These are phyloP conservation scores for Pseudocercospora cruenta DNA, from an alignment of 2,329 filamentous ascomycete genomes.

Conservation along the genomic window DNA sequence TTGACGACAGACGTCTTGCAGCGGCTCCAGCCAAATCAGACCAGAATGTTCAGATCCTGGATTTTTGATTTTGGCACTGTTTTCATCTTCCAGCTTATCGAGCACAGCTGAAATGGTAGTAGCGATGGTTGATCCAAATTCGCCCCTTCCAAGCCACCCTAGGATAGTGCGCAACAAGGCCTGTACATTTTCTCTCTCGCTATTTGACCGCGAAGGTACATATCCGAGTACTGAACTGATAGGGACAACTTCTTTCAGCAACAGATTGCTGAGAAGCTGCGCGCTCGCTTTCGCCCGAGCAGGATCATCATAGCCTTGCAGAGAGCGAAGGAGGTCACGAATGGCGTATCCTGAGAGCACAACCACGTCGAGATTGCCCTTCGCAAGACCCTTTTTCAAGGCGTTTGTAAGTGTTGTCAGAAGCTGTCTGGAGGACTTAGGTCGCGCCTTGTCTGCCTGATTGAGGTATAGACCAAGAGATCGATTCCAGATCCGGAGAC, in stretches of 20 bases:
- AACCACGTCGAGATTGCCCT: conserved; percentile 23
- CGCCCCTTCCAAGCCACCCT: conserved; percentile 40
- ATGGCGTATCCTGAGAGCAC: background rate
- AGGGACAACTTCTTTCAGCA: conserved; percentile 24
- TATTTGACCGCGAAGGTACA: background rate
- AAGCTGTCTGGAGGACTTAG: conserved; percentile 53
- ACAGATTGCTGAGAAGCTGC: conserved; percentile 26
- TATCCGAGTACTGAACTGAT: conserved; percentile 13
- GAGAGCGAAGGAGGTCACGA: conserved; percentile 30
- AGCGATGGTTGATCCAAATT: conserved; percentile 39
- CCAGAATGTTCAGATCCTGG: background rate
- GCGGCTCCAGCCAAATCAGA: conserved; percentile 30
- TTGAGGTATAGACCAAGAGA: conserved; percentile 48
- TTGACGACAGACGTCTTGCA: conserved; percentile 22
- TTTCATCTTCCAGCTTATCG: conserved; percentile 36
- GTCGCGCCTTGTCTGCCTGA: conserved; percentile 48
- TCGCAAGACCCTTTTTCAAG: conserved; percentile 34
- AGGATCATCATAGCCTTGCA: conserved; percentile 23
- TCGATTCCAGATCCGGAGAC: conserved; percentile 43
- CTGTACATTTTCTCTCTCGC: background rate
- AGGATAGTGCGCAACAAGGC: conserved; percentile 28
- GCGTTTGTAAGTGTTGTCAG: conserved; percentile 45
- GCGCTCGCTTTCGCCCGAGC: conserved; percentile 24
- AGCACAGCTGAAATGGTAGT: conserved; percentile 35
- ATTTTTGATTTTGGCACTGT: background rate